Evolutionary conservation across 2,329 filamentous ascomycete genomes (phyloP).

Genomic region (Alternaria ventricosa): DNA sequence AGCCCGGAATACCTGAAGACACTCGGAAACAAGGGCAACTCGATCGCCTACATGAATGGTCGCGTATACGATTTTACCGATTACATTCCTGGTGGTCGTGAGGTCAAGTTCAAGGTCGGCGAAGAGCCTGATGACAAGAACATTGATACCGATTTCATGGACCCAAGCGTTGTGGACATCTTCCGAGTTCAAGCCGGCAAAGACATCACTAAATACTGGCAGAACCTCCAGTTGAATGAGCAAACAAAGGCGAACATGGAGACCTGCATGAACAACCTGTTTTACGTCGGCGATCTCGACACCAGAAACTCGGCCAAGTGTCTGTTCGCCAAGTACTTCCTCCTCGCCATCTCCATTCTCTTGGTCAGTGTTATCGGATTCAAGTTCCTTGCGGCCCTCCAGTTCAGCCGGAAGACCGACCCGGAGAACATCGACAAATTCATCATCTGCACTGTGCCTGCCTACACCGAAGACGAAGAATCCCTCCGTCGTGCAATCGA

Average conservation of each 20-base stretch:
- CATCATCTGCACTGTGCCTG: conserved; percentile 95
- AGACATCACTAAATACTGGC: conserved; percentile 86
- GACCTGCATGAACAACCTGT: conserved; percentile 88
- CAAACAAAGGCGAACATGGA: conserved; percentile 71
- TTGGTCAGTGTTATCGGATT: conserved; percentile 84
- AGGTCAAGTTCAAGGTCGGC: conserved; percentile 60
- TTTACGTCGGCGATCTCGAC: conserved; percentile 91
- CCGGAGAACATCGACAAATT: conserved; percentile 99
- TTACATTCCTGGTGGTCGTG: conserved; percentile 79
- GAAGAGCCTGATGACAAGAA: conserved; percentile 53
- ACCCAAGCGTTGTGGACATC: conserved; percentile 71
- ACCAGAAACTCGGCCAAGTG: conserved; percentile 86
- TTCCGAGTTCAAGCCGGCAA: conserved; percentile 78
- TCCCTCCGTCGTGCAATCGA: conserved; percentile 96
- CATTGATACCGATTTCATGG: conserved; percentile 78
- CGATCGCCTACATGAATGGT: conserved; percentile 78
- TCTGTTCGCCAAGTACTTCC: conserved; percentile 86
- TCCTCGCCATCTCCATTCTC: conserved; percentile 82
- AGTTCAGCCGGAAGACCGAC: conserved; percentile 88
- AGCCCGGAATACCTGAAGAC: conserved; percentile 77
- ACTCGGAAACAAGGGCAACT: conserved; percentile 68
- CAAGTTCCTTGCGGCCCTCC: conserved; percentile 96
- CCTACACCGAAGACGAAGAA: conserved; percentile 98
- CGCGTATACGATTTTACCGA: conserved; percentile 89
- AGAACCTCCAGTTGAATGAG: conserved; percentile 67